A percentile compares a stretch with the other conserved stretches of the same genome.
Evolutionary conservation across 371 early-diverging fungal species (phyloP).

Genomic region (Fennellomyces sp.): DNA sequence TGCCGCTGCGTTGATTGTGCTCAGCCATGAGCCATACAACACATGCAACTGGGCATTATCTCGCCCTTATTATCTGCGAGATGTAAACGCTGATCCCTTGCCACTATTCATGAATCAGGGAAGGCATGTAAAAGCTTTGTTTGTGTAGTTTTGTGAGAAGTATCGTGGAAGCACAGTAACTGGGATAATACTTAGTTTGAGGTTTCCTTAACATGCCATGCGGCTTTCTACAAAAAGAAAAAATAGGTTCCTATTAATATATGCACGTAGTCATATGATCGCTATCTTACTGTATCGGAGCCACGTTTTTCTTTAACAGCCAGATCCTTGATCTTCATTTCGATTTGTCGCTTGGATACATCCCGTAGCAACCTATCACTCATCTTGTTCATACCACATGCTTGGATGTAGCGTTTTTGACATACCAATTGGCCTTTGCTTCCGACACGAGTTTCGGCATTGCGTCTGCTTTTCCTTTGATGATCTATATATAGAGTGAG

Average conservation of each 20-base stretch:
- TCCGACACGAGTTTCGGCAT: slow-evolving; percentile 35
- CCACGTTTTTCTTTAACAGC: slow-evolving; percentile 56
- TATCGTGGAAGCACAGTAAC: not conserved
- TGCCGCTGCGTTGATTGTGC: no score
- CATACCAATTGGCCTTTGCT: slow-evolving; percentile 28
- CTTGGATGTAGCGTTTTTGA: no score
- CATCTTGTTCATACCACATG: no score
- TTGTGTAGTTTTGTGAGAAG: not conserved
- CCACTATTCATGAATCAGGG: no score
- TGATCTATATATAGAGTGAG: not conserved
- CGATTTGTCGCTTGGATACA: slow-evolving; percentile 44
- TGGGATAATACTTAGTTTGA: no score
- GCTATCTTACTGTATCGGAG: slow-evolving; percentile 47
- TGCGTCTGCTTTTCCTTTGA: slow-evolving; percentile 35
- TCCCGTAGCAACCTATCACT: slow-evolving; percentile 28
- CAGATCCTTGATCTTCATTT: slow-evolving; percentile 48
- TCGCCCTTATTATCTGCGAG: no score
- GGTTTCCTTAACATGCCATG: not conserved
- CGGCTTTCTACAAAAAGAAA: not conserved
- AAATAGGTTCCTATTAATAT: no score
- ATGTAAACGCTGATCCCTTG: no score
- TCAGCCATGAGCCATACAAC: no score
- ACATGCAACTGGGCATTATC: no score
- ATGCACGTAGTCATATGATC: no score
- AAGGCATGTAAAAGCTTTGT: not conserved